phyloP scores from a whole-genome alignment of 495 filamentous ascomycete species.

The Penicillium subrubescens region DNA sequence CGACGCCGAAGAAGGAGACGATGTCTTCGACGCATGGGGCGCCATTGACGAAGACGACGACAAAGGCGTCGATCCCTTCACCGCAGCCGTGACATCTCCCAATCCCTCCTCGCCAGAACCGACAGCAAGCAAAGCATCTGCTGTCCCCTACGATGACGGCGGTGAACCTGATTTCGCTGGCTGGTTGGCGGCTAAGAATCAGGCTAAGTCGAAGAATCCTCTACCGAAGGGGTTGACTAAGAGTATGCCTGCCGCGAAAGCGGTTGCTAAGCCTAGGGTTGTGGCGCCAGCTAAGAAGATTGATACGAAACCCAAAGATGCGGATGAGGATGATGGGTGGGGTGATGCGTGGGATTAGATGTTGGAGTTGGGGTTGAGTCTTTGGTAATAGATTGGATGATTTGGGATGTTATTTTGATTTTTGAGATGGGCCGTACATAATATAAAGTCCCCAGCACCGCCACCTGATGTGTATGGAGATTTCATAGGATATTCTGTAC shows the following conservation, averaged over 20 bases:
- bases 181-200: constrained; percentile 82
- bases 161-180: constrained; percentile 92
- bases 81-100: constrained; percentile 38
- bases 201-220: constrained; percentile 69
- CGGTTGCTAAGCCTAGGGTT: constrained; percentile 41
- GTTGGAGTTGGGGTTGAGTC: background rate
- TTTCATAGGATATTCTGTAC: too few species aligned
- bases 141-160: constrained; percentile 71
- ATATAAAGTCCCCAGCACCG: background rate
- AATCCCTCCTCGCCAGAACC: constrained; percentile 37
- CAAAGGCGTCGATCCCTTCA: constrained; percentile 51
- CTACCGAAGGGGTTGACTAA: constrained; percentile 79
- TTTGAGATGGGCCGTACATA: background rate
- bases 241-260: constrained; percentile 36
- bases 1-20: constrained; percentile 55
- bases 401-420: background rate
- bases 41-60: constrained; percentile 67
- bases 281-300: constrained; percentile 48
- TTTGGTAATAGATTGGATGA: background rate
- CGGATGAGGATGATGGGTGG: constrained; percentile 55
- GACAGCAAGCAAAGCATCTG: constrained; percentile 30
- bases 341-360: constrained; percentile 59
- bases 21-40: constrained; percentile 68
- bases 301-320: constrained; percentile 53
- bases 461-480: background rate